Base-by-base conservation (phyloP, 495 filamentous ascomycete species). In the Xanthoparmelia taractica region DNA sequence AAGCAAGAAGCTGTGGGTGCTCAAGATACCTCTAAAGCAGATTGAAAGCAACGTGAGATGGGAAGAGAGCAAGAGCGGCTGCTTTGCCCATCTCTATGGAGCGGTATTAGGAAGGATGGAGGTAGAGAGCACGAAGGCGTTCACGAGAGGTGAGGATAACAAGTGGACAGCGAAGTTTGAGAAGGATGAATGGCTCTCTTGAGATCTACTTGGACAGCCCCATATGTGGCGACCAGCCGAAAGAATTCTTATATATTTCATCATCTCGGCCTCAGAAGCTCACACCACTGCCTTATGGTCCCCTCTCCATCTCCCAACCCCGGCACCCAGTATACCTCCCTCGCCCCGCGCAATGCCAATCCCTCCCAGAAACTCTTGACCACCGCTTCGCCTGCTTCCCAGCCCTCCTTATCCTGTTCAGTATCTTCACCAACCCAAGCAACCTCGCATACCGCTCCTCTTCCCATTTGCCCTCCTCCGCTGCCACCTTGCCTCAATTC, bases 21-120 rank as follows among this genome's bases (percentile, higher is more conserved):
- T 82, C 61, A 80, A 80, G 72, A 66, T 80, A 67, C 66, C 68
- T 7, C 69, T 78, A 64, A 59, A 64, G 65, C 37, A 68, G 40
- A 69, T 80, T 69, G 66, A 75, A 62, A 52, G 70, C 38, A 59
- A 66, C n/a, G 68, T 66, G 58, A 79, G 75, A 40, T 82, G 79
- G 79, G 79, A 82, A 55, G 63, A 65, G 43, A 2, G 36, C 8
- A 34, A 55, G 38, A 60, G 27, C 47, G 47, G 63, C 43, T 59
- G 20, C 48, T 65, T 59, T 33, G 13, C 63, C 43, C 63, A 65
- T 60, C 43, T 65, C 8, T 60, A 59, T 40, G 36, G 45, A 34
- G 34, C 56, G 48, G 54, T 45, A 8, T 1, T 60, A 3, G 57
- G 57, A 33, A 27, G 27, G 36, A 38, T 23, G 23, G 57, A 60